These are phyloP conservation scores for Oryza longistaminata DNA, from an alignment of 176 grass and related monocot genomes.

Conservation along the genomic window DNA sequence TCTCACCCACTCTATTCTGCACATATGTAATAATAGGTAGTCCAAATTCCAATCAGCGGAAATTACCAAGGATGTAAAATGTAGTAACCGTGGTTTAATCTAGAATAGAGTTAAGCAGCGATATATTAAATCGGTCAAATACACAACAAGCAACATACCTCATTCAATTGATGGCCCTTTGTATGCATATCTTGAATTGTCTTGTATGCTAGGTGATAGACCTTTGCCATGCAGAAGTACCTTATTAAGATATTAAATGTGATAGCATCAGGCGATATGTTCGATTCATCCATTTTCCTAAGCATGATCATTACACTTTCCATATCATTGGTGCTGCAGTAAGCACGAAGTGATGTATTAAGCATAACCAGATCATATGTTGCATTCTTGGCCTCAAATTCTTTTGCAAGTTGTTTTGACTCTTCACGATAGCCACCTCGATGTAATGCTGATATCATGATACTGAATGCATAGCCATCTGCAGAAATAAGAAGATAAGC, in stretches of 20 bases:
- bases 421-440: slow-evolving; percentile 63
- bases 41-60: slow-evolving; percentile 6
- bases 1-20: not conserved
- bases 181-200: slow-evolving; percentile 93
- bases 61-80: slow-evolving; percentile 27
- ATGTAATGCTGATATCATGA: slow-evolving; percentile 94
- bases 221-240: slow-evolving; percentile 78
- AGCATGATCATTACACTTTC: slow-evolving; percentile 86
- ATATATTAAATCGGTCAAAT: slow-evolving; percentile 15
- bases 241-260: slow-evolving; percentile 97
- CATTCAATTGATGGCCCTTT: slow-evolving; percentile 80
- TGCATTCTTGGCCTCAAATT: slow-evolving; percentile 72
- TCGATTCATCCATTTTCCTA: slow-evolving; percentile 86
- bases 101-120: slow-evolving; percentile 17
- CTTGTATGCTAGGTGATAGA: slow-evolving; percentile 90
- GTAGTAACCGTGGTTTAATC: not conserved
- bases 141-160: slow-evolving; percentile 54
- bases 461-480: slow-evolving; percentile 96
- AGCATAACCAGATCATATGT: slow-evolving; percentile 95
- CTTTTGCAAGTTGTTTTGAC: slow-evolving; percentile 85
- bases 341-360: slow-evolving; percentile 86
- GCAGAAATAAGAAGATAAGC: slow-evolving; percentile 49
- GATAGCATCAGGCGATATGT: slow-evolving; percentile 80
- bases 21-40: not conserved
- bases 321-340: slow-evolving; percentile 82